These are phyloP conservation scores for Leccinum broughii DNA, from an alignment of 768 basidiomycete species.

Conservation along the genomic window DNA sequence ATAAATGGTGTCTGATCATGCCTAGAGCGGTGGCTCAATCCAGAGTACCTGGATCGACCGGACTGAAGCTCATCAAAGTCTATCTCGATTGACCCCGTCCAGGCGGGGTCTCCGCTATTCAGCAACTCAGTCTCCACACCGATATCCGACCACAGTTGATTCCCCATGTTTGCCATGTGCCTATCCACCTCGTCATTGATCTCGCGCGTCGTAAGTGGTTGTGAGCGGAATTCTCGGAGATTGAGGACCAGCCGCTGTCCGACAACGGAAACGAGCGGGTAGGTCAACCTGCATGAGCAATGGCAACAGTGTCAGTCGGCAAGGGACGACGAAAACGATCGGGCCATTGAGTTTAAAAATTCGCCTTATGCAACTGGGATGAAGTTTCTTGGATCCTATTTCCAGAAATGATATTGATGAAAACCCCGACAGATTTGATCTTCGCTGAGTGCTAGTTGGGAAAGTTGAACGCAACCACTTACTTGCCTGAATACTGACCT, in stretches of 20 bases:
- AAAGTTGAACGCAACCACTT: neutral
- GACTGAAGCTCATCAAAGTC: neutral
- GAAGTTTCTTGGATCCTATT: slow-evolving; percentile 15
- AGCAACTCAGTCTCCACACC: neutral
- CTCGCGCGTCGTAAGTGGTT: slow-evolving; percentile 4
- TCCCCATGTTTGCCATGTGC: neutral
- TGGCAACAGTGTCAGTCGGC: neutral
- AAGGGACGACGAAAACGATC: neutral
- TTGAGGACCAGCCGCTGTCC: slow-evolving; percentile 25
- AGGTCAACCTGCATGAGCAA: slow-evolving; percentile 12
- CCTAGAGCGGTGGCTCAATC: no score
- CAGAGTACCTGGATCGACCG: neutral
- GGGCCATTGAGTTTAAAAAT: neutral
- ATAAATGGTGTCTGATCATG: no score
- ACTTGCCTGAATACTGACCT: neutral
- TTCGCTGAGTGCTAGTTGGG: neutral
- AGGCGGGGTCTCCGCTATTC: neutral
- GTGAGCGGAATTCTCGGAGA: slow-evolving; percentile 10
- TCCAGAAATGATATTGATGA: neutral
- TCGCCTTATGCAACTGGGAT: slow-evolving; percentile 2
- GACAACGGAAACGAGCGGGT: slow-evolving; percentile 15
- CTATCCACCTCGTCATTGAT: slow-evolving; percentile 11
- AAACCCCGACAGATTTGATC: neutral
- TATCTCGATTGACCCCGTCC: neutral
- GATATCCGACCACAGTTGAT: neutral